A percentile compares a stretch with the other conserved stretches of the same genome.
phyloP scores from a whole-genome alignment of 495 filamentous ascomycete species.

The Penicillium coffeae region DNA sequence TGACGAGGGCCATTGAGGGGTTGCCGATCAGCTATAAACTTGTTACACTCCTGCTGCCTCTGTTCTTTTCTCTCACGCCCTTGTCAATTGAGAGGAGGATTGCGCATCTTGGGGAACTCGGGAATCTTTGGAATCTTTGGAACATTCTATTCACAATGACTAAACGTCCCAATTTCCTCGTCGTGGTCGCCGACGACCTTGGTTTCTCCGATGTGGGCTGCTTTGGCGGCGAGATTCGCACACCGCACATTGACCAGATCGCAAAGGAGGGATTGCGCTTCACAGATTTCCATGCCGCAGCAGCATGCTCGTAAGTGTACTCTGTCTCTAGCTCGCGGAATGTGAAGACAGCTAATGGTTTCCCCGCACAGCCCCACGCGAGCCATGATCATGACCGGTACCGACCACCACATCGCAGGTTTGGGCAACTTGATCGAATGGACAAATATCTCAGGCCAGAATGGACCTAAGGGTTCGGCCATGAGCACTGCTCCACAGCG shows the following conservation, averaged over 20 bases:
- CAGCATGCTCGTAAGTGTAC: constrained; percentile 57
- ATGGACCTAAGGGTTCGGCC: constrained; percentile 40
- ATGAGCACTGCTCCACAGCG: constrained; percentile 43
- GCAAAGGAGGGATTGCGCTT: constrained; percentile 55
- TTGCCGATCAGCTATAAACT: not conserved
- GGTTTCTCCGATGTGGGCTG: constrained; percentile 60
- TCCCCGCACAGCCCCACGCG: constrained; percentile 44
- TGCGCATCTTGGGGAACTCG: not conserved
- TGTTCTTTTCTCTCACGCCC: not conserved
- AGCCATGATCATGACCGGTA: constrained; percentile 55
- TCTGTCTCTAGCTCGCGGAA: no score
- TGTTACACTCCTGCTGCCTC: not conserved
- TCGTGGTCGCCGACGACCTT: constrained; percentile 60
- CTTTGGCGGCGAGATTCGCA: constrained; percentile 62
- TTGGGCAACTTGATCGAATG: constrained; percentile 47
- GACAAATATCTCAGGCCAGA: constrained; percentile 46
- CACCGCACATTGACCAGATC: constrained; percentile 57
- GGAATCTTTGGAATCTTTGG: not conserved
- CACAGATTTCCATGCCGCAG: constrained; percentile 59
- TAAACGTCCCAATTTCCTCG: constrained; percentile 60
- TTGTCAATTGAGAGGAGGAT: not conserved
- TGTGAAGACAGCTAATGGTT: not conserved
- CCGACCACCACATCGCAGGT: constrained; percentile 46
- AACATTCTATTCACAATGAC: constrained; percentile 5
- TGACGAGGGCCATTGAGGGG: not conserved